Evolutionary conservation across 108 stramenopile species (phyloP).

Genomic region (Seminavis robusta): DNA sequence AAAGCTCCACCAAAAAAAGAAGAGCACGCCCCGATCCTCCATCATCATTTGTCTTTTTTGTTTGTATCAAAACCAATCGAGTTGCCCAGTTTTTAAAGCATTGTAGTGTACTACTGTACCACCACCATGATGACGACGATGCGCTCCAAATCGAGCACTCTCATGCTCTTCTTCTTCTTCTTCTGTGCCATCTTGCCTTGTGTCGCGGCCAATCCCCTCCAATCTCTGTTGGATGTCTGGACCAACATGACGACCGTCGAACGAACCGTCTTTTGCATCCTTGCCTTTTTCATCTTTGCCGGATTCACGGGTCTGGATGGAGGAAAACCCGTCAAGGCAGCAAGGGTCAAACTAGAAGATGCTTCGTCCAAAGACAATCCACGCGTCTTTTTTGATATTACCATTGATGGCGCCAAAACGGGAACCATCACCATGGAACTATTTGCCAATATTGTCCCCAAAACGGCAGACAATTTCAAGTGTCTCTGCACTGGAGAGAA

Average conservation of each 20-base stretch:
- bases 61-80: no score
- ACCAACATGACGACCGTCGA: constrained; percentile 3
- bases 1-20: no score
- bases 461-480: constrained; percentile 88
- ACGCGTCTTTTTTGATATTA: constrained; percentile 76
- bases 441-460: constrained; percentile 83
- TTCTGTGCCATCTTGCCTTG: constrained; percentile 7
- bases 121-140: no score
- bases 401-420: constrained; percentile 69
- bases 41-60: no score
- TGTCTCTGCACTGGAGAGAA: constrained; percentile 78
- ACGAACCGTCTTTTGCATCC: constrained; percentile 1
- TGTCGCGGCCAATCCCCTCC: constrained; percentile 4
- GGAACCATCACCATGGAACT: constrained; percentile 93
- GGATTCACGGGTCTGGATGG: constrained; percentile 38
- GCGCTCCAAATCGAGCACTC: no score
- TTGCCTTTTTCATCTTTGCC: constrained; percentile 20
- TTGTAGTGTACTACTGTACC: no score
- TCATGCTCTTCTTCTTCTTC: no score
- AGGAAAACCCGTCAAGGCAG: constrained; percentile 7
- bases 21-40: no score
- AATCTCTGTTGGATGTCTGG: constrained; percentile 7
- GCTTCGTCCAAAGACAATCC: constrained; percentile 19
- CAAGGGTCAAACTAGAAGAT: constrained; percentile 7
- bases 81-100: no score